phyloP scores from a whole-genome alignment of 2,329 filamentous ascomycete species.

The Claviceps paspali region DNA sequence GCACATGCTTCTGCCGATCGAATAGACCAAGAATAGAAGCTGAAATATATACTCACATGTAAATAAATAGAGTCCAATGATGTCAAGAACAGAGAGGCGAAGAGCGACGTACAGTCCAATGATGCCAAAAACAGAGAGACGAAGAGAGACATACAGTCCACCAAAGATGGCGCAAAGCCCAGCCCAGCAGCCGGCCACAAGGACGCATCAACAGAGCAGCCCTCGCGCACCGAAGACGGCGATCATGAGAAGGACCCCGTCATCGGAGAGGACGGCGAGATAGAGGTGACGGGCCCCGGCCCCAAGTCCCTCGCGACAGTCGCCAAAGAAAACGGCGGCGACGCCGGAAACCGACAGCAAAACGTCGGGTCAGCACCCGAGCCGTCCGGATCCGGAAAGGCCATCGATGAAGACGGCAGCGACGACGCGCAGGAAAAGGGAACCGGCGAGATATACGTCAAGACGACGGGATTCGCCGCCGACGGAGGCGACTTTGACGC shows the following conservation, averaged over 20 bases:
- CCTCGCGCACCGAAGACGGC: constrained; percentile 3
- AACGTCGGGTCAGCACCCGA: too few species aligned
- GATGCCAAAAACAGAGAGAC: not conserved
- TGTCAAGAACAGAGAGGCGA: too few species aligned
- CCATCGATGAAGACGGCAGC: constrained; percentile 2
- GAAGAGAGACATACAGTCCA: too few species aligned
- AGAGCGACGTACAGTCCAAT: not conserved
- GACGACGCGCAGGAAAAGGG: constrained; percentile 19
- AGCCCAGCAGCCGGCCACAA: too few species aligned
- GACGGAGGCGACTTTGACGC: constrained; percentile 57
- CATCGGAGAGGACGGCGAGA: constrained; percentile 19
- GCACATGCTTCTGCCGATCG: too few species aligned
- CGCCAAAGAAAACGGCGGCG: constrained; percentile 18
- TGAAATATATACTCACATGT: too few species aligned
- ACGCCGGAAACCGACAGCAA: constrained; percentile 13
- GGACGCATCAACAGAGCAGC: not conserved
- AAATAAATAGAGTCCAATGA: not conserved
- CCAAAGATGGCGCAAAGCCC: too few species aligned
- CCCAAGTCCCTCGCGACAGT: constrained; percentile 20
- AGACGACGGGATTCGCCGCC: constrained; percentile 40
- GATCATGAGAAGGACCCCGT: constrained; percentile 13
- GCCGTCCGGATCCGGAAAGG: too few species aligned
- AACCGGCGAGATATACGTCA: constrained; percentile 42
- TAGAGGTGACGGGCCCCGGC: constrained; percentile 14
- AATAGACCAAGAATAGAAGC: too few species aligned